Percentiles rank a stretch among this genome's conserved stretches.
Conservation (phyloP, 2,329 filamentous ascomycete genomes). For the Ceratocystis harringtonii region DNA sequence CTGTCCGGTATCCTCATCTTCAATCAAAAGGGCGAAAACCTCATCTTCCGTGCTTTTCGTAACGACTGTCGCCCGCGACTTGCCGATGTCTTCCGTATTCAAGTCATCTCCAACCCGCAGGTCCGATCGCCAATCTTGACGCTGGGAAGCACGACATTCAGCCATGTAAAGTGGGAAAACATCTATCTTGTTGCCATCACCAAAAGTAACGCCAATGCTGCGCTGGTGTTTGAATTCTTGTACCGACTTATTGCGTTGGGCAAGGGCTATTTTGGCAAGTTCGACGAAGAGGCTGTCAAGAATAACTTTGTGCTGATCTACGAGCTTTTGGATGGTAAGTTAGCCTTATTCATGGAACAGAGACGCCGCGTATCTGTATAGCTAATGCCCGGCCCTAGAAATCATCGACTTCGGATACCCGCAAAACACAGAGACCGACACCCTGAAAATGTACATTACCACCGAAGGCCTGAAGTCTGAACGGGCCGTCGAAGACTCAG, state of each 20-base stretch:
- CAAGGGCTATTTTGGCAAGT: constrained; percentile 95
- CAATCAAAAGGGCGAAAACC: constrained; percentile 99
- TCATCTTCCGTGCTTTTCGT: constrained; percentile 97
- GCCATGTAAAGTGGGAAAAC: constrained; percentile 98
- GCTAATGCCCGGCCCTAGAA: constrained; percentile 39
- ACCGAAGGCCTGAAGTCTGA: constrained; percentile 96
- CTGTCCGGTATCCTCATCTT: constrained; percentile 94
- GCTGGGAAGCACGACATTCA: constrained; percentile 93
- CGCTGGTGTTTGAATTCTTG: constrained; percentile 93
- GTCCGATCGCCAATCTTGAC: constrained; percentile 96
- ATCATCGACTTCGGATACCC: constrained; percentile 98
- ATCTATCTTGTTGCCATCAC: constrained; percentile 96
- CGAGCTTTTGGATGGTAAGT: constrained; percentile 76
- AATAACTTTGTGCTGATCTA: constrained; percentile 99
- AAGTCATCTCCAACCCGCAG: constrained; percentile 96
- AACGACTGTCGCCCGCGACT: constrained; percentile 96
- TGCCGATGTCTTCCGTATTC: constrained; percentile 97
- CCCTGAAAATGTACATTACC: constrained; percentile 99
- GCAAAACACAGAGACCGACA: constrained; percentile 97
- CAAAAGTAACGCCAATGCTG: constrained; percentile 98
- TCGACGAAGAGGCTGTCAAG: constrained; percentile 98
- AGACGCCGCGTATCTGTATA: background rate
- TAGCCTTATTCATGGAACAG: background rate
- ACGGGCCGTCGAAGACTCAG: constrained; percentile 73
- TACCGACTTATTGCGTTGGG: constrained; percentile 83